phyloP scores from a whole-genome alignment of 345 rosid species.

The Rhizophora apiculata region DNA sequence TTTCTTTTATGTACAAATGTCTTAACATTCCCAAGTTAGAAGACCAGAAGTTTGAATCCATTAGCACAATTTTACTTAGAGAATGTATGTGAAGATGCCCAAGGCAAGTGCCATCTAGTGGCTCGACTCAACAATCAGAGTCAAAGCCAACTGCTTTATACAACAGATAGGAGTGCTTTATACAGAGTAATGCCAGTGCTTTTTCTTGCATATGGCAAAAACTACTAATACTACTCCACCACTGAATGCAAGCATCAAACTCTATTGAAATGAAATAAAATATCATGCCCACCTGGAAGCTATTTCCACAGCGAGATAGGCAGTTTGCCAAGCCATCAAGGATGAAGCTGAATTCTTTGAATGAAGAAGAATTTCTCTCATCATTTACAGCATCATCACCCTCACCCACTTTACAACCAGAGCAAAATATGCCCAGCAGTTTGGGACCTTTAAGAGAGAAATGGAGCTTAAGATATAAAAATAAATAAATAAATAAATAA shows the following conservation, averaged over 20 bases:
- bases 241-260: too few relatives aligned
- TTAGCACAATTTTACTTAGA: too few relatives aligned
- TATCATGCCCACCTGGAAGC: constrained; percentile 33
- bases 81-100: too few relatives aligned
- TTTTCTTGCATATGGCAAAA: too few relatives aligned
- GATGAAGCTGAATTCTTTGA: constrained; percentile 36
- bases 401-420: constrained; percentile 32
- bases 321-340: constrained; percentile 76
- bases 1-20: background rate
- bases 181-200: too few relatives aligned
- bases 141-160: too few relatives aligned
- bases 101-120: too few relatives aligned
- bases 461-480: constrained; percentile 14
- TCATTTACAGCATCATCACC: constrained; percentile 34
- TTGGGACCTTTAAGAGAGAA: constrained; percentile 55
- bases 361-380: constrained; percentile 18
- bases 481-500: background rate
- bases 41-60: too few relatives aligned
- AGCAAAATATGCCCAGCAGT: constrained; percentile 49
- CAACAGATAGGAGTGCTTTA: too few relatives aligned
- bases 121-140: too few relatives aligned
- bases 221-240: too few relatives aligned
- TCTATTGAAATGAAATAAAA: constrained; percentile 1
- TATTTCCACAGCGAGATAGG: constrained; percentile 42
- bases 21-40: background rate